phyloP scores from a whole-genome alignment of 805 yeast genomes.

The Phaffomyces opuntiae region DNA sequence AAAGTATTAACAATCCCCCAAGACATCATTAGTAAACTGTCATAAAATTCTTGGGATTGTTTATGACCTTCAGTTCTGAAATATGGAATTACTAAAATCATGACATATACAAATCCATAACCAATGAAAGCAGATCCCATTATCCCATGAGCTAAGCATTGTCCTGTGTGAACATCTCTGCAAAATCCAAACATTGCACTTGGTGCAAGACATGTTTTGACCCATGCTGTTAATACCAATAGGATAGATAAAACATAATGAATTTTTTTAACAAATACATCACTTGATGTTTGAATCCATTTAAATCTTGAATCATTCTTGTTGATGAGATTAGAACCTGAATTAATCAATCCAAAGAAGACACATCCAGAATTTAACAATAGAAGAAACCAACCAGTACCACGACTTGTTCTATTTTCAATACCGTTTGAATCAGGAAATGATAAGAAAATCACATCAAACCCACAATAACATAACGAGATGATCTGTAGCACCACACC shows the following conservation, averaged over 20 bases:
- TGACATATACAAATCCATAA: slow-evolving; percentile 66
- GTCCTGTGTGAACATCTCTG: slow-evolving; percentile 78
- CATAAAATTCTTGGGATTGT: slow-evolving; percentile 79
- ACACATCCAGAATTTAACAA: slow-evolving; percentile 40
- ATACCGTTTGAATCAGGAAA: slow-evolving; percentile 61
- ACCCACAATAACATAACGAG: slow-evolving; percentile 41
- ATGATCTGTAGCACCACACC: slow-evolving; percentile 40
- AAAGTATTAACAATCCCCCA: slow-evolving; percentile 96
- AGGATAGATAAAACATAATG: slow-evolving; percentile 44
- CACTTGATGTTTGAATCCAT: slow-evolving; percentile 32
- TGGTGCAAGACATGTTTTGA: slow-evolving; percentile 73
- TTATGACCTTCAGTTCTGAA: slow-evolving; percentile 43
- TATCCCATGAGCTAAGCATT: slow-evolving; percentile 93
- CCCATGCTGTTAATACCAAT: slow-evolving; percentile 60
- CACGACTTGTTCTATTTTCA: slow-evolving; percentile 61
- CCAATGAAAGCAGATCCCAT: slow-evolving; percentile 87
- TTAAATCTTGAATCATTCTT: slow-evolving; percentile 13
- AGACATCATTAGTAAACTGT: slow-evolving; percentile 66
- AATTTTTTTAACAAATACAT: slow-evolving; percentile 25
- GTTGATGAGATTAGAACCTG: slow-evolving; percentile 38
- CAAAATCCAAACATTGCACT: slow-evolving; percentile 86
- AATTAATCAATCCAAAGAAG: slow-evolving; percentile 47
- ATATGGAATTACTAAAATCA: slow-evolving; percentile 72
- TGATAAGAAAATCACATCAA: slow-evolving; percentile 50
- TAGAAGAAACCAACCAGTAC: slow-evolving; percentile 59